Percentiles rank a stretch among this genome's conserved stretches.
phyloP scores from a whole-genome alignment of 345 rosid species.

The Geranium rotundifolium region DNA sequence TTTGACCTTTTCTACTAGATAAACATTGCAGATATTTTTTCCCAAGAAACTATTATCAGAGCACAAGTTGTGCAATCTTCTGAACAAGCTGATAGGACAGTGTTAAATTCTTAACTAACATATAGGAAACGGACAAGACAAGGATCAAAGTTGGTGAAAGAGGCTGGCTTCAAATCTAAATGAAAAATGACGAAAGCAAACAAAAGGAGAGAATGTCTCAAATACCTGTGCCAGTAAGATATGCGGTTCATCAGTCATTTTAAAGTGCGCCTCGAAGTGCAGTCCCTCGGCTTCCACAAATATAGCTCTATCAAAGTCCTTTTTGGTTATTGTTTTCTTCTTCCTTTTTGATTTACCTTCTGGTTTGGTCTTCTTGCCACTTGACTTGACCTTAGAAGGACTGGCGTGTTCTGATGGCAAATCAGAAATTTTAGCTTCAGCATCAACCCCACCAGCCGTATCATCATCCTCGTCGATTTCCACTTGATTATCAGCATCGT shows the following conservation, averaged over 20 bases:
- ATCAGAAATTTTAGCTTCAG: slow-evolving; percentile 11
- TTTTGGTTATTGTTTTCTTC: slow-evolving; percentile 15
- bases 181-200: no score
- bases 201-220: neutral
- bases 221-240: slow-evolving; percentile 78
- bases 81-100: no score
- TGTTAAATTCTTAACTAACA: no score
- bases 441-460: slow-evolving; percentile 1
- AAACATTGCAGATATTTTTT: no score
- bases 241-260: slow-evolving; percentile 62
- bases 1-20: no score
- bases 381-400: slow-evolving; percentile 14
- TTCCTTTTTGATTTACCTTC: slow-evolving; percentile 17
- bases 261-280: slow-evolving; percentile 65
- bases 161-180: neutral
- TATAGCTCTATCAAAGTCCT: slow-evolving; percentile 37
- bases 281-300: slow-evolving; percentile 27
- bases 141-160: no score
- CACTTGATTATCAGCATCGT: slow-evolving; percentile 18
- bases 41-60: no score
- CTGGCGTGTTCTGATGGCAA: slow-evolving; percentile 7
- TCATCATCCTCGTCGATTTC: slow-evolving; percentile 9
- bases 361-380: slow-evolving; percentile 19
- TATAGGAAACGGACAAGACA: no score
- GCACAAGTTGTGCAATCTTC: no score